Evolutionary conservation across 192 early-diverging fungal genomes (phyloP).

Genomic region (Pilaira anomala): DNA sequence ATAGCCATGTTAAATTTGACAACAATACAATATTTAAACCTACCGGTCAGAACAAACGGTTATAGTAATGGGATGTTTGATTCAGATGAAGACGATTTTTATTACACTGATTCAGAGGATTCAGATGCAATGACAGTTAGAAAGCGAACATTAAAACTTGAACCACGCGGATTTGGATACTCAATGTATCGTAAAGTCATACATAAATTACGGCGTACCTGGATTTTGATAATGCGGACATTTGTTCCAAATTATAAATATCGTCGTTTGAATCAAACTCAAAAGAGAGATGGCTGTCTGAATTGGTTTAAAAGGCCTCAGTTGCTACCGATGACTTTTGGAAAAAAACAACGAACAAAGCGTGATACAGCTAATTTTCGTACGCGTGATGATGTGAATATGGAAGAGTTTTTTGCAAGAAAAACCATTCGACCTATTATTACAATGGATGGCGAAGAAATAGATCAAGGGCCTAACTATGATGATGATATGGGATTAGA

Average conservation of each 20-base stretch:
- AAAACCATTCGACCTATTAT: slow-evolving; percentile 29
- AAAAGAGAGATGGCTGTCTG: not conserved
- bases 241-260: slow-evolving; percentile 6
- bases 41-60: not conserved
- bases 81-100: slow-evolving; percentile 17
- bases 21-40: slow-evolving; percentile 32
- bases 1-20: slow-evolving; percentile 25
- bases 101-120: too few relatives aligned
- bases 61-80: slow-evolving; percentile 1
- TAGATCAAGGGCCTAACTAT: slow-evolving; percentile 26
- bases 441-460: not conserved
- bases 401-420: slow-evolving; percentile 28
- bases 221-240: not conserved
- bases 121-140: not conserved
- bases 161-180: not conserved
- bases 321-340: not conserved
- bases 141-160: not conserved
- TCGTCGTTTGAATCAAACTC: not conserved
- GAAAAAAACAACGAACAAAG: not conserved
- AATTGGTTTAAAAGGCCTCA: not conserved
- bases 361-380: not conserved
- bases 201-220: slow-evolving; percentile 2
- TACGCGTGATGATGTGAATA: slow-evolving; percentile 7
- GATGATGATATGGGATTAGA: slow-evolving; percentile 32
- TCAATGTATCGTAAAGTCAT: not conserved